These are phyloP conservation scores for Penicillium sp. DNA, from an alignment of 2,329 filamentous ascomycete genomes.

Conservation along the genomic window DNA sequence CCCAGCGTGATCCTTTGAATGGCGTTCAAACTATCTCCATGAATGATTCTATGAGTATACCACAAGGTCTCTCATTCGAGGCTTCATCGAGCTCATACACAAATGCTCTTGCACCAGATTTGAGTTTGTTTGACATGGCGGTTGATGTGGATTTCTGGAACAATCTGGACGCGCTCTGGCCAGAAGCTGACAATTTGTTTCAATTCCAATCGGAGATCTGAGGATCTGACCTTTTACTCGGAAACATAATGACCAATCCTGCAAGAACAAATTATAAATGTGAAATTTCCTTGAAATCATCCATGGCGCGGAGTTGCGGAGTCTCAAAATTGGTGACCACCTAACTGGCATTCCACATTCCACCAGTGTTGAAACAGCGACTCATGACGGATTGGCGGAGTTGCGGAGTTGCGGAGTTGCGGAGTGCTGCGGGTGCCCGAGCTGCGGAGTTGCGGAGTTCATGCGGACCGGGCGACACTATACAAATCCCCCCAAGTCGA, in stretches of 20 bases:
- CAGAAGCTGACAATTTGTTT: conserved; percentile 12
- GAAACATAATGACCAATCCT: not conserved
- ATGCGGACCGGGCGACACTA: not conserved
- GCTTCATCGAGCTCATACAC: not conserved
- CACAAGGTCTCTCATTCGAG: too few relatives aligned
- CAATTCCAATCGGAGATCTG: not conserved
- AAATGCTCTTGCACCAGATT: conserved; percentile 1
- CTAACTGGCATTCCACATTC: not conserved
- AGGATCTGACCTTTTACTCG: not conserved
- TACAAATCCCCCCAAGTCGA: not conserved
- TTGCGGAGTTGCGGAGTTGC: too few relatives aligned
- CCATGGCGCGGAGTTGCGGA: conserved; percentile 4
- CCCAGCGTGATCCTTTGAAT: too few relatives aligned
- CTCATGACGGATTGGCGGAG: too few relatives aligned
- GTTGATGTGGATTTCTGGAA: conserved; percentile 19
- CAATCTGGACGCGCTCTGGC: conserved; percentile 10
- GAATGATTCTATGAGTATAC: too few relatives aligned
- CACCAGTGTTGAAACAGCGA: too few relatives aligned
- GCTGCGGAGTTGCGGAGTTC: not conserved
- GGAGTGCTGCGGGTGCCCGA: too few relatives aligned
- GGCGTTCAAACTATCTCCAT: too few relatives aligned
- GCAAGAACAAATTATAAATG: not conserved
- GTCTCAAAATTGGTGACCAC: not conserved
- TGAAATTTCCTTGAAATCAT: not conserved
- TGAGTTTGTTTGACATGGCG: conserved; percentile 17